These are phyloP conservation scores for Ceratobasidium sp. DNA, from an alignment of 1,284 basidiomycete species.

Conservation along the genomic window DNA sequence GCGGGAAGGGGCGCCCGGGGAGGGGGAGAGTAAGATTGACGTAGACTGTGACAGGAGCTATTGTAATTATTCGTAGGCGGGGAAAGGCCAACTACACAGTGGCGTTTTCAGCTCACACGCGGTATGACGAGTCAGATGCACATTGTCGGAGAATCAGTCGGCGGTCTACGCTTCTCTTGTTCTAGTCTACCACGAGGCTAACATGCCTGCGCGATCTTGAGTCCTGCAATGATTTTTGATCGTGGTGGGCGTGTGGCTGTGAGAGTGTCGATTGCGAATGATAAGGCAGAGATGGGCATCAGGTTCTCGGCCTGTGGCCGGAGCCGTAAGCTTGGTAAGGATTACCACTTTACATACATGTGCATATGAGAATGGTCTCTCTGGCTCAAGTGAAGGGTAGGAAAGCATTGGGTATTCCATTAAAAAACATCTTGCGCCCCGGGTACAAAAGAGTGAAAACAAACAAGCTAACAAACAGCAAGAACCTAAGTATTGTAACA, in stretches of 20 bases:
- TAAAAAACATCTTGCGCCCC: slow-evolving; percentile 7
- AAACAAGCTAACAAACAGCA: not conserved
- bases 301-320: too few relatives aligned
- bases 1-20: too few relatives aligned
- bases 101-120: not conserved
- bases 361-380: too few relatives aligned
- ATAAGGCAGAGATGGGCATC: not conserved
- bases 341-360: too few relatives aligned
- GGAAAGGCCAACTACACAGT: not conserved
- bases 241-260: not conserved
- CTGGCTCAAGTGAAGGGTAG: too few relatives aligned
- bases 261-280: not conserved
- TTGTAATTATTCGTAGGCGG: not conserved
- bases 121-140: not conserved
- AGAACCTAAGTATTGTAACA: not conserved
- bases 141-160: not conserved
- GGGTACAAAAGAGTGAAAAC: slow-evolving; percentile 10
- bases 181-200: slow-evolving; percentile 30
- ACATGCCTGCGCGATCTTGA: too few relatives aligned
- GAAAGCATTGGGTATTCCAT: slow-evolving; percentile 12
- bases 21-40: too few relatives aligned
- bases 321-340: too few relatives aligned
- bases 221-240: too few relatives aligned
- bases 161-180: not conserved
- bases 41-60: too few relatives aligned